A percentile compares a stretch with the other conserved stretches of the same genome.
Evolutionary conservation across 805 yeast genomes (phyloP).

Genomic region (Blastobotrys peoriensis): DNA sequence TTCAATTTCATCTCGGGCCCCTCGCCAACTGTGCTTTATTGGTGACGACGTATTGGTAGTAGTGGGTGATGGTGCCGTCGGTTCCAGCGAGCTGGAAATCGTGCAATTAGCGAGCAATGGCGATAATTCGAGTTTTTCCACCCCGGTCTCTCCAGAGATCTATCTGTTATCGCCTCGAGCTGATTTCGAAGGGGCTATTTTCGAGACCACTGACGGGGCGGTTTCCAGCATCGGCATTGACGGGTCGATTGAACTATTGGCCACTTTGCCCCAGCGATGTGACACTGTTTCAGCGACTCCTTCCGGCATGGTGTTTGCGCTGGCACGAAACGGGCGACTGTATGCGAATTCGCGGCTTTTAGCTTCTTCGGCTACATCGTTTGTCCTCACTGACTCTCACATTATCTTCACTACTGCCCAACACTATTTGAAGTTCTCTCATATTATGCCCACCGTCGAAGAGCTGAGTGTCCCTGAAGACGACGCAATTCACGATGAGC

Average conservation of each 20-base stretch:
- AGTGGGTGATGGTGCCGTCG: slow-evolving; percentile 30
- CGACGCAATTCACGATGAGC: slow-evolving; percentile 53
- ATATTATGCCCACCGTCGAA: slow-evolving; percentile 40
- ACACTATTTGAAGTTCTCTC: slow-evolving; percentile 74
- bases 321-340: slow-evolving; percentile 69
- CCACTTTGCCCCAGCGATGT: slow-evolving; percentile 60
- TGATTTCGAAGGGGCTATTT: slow-evolving; percentile 39
- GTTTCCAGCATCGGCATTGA: slow-evolving; percentile 33
- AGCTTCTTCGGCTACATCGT: slow-evolving; percentile 74
- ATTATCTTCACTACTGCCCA: slow-evolving; percentile 84
- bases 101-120: slow-evolving; percentile 16
- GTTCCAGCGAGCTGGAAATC: not conserved
- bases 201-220: slow-evolving; percentile 59
- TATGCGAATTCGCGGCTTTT: slow-evolving; percentile 56
- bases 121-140: slow-evolving; percentile 15
- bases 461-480: slow-evolving; percentile 31
- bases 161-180: slow-evolving; percentile 52
- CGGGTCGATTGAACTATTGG: slow-evolving; percentile 3
- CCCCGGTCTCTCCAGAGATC: slow-evolving; percentile 45
- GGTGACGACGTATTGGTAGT: slow-evolving; percentile 50
- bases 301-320: slow-evolving; percentile 47
- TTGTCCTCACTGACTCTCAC: slow-evolving; percentile 64
- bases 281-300: slow-evolving; percentile 32
- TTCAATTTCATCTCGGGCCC: slow-evolving; percentile 7
- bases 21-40: slow-evolving; percentile 56